phyloP scores from a whole-genome alignment of 495 filamentous ascomycete species.

The Daldinia decipiens region DNA sequence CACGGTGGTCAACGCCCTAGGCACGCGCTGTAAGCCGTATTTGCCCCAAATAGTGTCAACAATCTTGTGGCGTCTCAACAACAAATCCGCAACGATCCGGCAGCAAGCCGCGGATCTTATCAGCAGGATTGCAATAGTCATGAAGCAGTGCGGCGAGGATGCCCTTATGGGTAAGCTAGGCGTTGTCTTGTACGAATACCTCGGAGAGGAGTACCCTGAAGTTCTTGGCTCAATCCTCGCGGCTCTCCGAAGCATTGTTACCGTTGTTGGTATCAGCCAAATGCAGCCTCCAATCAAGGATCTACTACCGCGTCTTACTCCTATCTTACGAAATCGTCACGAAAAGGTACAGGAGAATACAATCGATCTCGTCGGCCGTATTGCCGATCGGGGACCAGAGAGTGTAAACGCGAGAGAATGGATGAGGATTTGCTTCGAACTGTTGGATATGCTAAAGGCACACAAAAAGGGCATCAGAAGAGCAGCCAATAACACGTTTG shows the following conservation, averaged over 20 bases:
- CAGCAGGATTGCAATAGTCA: slow-evolving; percentile 95
- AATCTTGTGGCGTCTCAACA: slow-evolving; percentile 97
- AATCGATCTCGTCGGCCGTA: slow-evolving; percentile 98
- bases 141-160: slow-evolving; percentile 98
- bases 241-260: slow-evolving; percentile 94
- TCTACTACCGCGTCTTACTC: slow-evolving; percentile 92
- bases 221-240: slow-evolving; percentile 97
- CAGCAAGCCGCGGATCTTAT: slow-evolving; percentile 98
- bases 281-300: slow-evolving; percentile 99
- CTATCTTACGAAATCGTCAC: slow-evolving; percentile 97
- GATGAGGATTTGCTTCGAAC: slow-evolving; percentile 99
- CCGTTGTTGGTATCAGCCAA: slow-evolving; percentile 95
- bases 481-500: slow-evolving; percentile 99
- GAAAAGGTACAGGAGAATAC: slow-evolving; percentile 99
- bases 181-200: slow-evolving; percentile 96
- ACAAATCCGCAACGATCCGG: slow-evolving; percentile 94
- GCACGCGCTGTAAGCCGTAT: slow-evolving; percentile 94
- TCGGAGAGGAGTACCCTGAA: slow-evolving; percentile 99
- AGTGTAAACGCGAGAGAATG: slow-evolving; percentile 96
- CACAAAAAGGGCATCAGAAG: slow-evolving; percentile 99
- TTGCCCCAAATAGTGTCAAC: slow-evolving; percentile 95
- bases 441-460: slow-evolving; percentile 99
- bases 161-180: slow-evolving; percentile 95
- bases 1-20: slow-evolving; percentile 94
- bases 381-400: slow-evolving; percentile 95